A percentile compares a stretch with the other conserved stretches of the same genome.
Evolutionary conservation across 345 rosid genomes (phyloP).

Genomic region (Camelina neglecta): DNA sequence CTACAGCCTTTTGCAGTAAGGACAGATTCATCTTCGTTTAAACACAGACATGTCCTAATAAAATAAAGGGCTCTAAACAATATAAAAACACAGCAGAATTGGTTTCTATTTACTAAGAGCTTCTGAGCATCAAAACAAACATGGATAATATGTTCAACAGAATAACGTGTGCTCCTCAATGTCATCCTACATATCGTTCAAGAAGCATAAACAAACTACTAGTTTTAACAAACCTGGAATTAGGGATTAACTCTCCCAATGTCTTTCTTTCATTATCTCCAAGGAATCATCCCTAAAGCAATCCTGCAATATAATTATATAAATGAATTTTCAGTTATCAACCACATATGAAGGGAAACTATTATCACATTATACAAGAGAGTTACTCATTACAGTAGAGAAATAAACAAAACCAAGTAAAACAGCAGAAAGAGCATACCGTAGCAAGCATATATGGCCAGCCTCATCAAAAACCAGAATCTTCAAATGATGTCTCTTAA

Average conservation of each 20-base stretch:
- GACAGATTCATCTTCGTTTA: neutral
- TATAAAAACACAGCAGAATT: neutral
- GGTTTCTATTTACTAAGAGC: neutral
- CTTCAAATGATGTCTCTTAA: constrained; percentile 61
- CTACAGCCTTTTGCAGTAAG: constrained; percentile 7
- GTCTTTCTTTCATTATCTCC: constrained; percentile 86
- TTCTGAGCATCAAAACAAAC: constrained; percentile 5
- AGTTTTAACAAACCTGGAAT: constrained; percentile 78
- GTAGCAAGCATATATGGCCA: constrained; percentile 95
- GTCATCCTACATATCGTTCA: constrained; percentile 6
- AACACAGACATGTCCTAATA: neutral
- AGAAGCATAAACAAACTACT: constrained; percentile 14
- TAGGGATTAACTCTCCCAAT: constrained; percentile 56
- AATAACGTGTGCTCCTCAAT: neutral
- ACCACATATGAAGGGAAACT: constrained; percentile 2
- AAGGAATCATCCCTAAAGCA: constrained; percentile 91
- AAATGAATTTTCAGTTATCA: constrained; percentile 15
- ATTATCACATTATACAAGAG: neutral
- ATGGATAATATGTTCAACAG: neutral
- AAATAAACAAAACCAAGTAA: neutral
- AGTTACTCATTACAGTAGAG: neutral
- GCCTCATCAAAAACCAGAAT: constrained; percentile 98
- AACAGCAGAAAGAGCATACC: constrained; percentile 47
- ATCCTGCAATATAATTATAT: constrained; percentile 81
- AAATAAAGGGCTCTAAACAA: neutral